phyloP scores from a whole-genome alignment of 2,329 filamentous ascomycete species.

The Colletotrichum paranaense region DNA sequence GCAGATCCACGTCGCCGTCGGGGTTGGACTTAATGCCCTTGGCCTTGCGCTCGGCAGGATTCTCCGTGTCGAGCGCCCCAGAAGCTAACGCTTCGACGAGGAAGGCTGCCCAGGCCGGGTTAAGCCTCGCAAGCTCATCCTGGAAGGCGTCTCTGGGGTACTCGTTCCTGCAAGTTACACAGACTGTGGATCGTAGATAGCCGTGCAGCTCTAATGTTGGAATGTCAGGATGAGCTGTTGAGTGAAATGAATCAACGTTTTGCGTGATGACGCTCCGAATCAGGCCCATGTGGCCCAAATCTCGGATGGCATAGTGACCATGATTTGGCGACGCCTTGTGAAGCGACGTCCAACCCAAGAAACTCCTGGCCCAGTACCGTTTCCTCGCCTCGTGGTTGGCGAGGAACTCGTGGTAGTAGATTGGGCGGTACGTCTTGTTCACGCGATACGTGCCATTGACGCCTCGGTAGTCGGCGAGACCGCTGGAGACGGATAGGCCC shows the following conservation, averaged over 20 bases:
- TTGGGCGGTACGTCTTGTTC: constrained; percentile 90
- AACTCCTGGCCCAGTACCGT: constrained; percentile 95
- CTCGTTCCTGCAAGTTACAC: constrained; percentile 80
- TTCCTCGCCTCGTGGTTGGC: constrained; percentile 85
- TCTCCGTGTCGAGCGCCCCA: constrained; percentile 82
- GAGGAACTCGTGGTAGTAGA: constrained; percentile 93
- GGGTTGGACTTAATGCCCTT: constrained; percentile 87
- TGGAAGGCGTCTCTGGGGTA: constrained; percentile 82
- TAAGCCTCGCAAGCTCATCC: constrained; percentile 77
- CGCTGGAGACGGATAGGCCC: constrained; percentile 92
- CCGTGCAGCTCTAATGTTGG: constrained; percentile 90
- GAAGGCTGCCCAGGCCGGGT: constrained; percentile 87
- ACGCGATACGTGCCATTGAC: constrained; percentile 90
- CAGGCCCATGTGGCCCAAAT: constrained; percentile 78
- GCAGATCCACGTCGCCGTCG: constrained; percentile 93
- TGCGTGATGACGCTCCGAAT: constrained; percentile 87
- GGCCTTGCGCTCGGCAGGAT: constrained; percentile 74
- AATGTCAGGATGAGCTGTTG: constrained; percentile 77
- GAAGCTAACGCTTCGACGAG: constrained; percentile 76
- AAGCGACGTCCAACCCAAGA: constrained; percentile 89
- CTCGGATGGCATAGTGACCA: constrained; percentile 80
- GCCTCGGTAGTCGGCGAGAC: constrained; percentile 92
- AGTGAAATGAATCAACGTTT: constrained; percentile 97
- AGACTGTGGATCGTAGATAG: constrained; percentile 84
- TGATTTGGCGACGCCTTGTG: constrained; percentile 82